Base-by-base conservation (phyloP, 768 basidiomycete genomes). In the Pleurotus salmoneostramineus region DNA sequence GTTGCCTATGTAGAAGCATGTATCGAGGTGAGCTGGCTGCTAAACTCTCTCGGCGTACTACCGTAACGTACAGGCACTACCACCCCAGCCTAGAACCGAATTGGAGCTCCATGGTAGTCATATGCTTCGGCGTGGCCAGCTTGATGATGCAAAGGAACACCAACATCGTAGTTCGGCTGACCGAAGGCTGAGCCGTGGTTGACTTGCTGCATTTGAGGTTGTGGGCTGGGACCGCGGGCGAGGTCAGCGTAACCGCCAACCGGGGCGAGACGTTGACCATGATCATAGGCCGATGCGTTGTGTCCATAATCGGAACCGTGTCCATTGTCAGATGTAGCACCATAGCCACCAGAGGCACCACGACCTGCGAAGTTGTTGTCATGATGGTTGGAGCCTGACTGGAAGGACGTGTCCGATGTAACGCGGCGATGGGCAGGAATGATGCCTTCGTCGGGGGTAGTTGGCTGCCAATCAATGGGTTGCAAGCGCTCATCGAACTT, bases 381-480 rank as follows among this genome's bases (percentile, higher is more conserved):
- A 50, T 69, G 61, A 58, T 77, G 75, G 42, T 68, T 76, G 32
- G 74, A 69, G 44, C 74, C 78, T 12, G 88, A 89, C 61, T 82
- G 83, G 80, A 89, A 88, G 3, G 91, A 91, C 27, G 82, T 81
- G 56, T 72, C 77, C 21, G 89, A 89, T 43, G 71, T 68, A 58
- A 73, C 71, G 54, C 81, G 82, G 62, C 83, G 83, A 63, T 76
- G 83, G 58, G 73, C 71, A 47, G 77, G 74, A 31, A 84, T 73
- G 50, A 78, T 68, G 58, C 71, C 79, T 56, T 82, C 79, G 6
- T 80, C 79, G 3, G 74, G 74, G 55, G 67, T 72, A 46, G 81
- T 78, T n/a, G 90, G 89, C 66, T 89, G 84, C 91, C 90, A 94
- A 74, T 93, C 86, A 67, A 94, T 91, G 60, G 93, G 92, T 59